phyloP scores from a whole-genome alignment of 805 yeast species.

The baker's yeast (Saccharomyces cerevisiae) region DNA sequence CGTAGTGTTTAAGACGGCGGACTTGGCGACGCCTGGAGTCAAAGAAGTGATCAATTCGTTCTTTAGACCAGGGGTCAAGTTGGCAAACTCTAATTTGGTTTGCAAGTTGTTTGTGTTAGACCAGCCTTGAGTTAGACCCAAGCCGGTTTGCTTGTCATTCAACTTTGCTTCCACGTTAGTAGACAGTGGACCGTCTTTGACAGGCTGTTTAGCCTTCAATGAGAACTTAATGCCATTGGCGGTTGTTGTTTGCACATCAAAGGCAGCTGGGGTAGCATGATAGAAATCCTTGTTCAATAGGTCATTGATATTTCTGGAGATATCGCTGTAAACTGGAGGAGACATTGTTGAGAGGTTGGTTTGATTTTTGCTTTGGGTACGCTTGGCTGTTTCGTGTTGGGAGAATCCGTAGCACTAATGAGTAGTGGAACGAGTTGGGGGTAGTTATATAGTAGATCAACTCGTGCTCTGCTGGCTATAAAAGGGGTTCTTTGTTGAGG shows the following conservation, averaged over 20 bases:
- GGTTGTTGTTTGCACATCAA: constrained; percentile 87
- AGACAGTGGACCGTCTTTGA: constrained; percentile 70
- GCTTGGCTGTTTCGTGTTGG: background rate
- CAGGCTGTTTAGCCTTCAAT: constrained; percentile 79
- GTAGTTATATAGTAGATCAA: background rate
- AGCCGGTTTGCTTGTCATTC: constrained; percentile 84
- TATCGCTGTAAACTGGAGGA: constrained; percentile 88
- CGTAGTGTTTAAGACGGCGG: constrained; percentile 77
- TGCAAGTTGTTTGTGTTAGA: constrained; percentile 73
- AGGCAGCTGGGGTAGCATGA: constrained; percentile 80
- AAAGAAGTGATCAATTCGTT: constrained; percentile 83
- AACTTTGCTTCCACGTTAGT: constrained; percentile 88
- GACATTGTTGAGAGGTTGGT: constrained; percentile 39
- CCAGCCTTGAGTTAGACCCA: constrained; percentile 96
- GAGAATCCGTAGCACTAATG: background rate
- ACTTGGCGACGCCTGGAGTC: constrained; percentile 77
- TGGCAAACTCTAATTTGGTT: constrained; percentile 88
- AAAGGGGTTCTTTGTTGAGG: background rate
- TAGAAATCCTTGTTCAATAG: constrained; percentile 85
- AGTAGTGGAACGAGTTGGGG: background rate
- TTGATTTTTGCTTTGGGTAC: background rate
- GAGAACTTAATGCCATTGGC: constrained; percentile 95
- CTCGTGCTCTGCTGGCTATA: background rate
- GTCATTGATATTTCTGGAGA: constrained; percentile 86
- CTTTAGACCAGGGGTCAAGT: constrained; percentile 90